Evolutionary conservation across 257 asterid genomes (phyloP).

Genomic region (Solanum clarkiae): DNA sequence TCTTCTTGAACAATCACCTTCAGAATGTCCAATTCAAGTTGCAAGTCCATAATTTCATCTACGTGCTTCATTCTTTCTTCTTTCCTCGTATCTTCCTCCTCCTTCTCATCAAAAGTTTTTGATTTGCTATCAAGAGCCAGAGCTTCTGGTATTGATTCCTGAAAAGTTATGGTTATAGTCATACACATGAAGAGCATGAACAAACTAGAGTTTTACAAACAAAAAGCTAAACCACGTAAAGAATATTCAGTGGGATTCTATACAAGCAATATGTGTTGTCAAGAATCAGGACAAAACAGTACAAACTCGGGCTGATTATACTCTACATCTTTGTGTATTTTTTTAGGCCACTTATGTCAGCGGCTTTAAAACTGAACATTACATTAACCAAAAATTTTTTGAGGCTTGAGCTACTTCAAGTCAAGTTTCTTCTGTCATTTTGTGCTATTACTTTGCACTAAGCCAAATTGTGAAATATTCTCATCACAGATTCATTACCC

Average conservation of each 20-base stretch:
- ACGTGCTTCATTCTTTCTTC: conserved; percentile 17
- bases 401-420: not conserved
- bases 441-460: not conserved
- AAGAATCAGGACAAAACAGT: not conserved
- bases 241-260: not conserved
- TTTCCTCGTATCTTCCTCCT: conserved; percentile 13
- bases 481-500: not conserved
- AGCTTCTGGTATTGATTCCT: conserved; percentile 69
- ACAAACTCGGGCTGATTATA: not conserved
- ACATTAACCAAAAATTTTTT: not conserved
- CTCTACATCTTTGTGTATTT: not conserved
- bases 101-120: conserved; percentile 12
- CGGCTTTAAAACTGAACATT: not conserved
- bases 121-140: conserved; percentile 24
- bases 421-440: not conserved
- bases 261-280: not conserved
- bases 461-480: not conserved
- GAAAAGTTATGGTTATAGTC: conserved; percentile 9
- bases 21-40: conserved; percentile 79
- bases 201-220: not conserved
- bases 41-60: conserved; percentile 62
- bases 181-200: conserved; percentile 8
- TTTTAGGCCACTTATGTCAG: not conserved
- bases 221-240: not conserved
- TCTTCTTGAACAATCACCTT: conserved; percentile 75